Evolutionary conservation across 2,329 filamentous ascomycete species (phyloP).

Genomic region (Pseudocercospora ulei): DNA sequence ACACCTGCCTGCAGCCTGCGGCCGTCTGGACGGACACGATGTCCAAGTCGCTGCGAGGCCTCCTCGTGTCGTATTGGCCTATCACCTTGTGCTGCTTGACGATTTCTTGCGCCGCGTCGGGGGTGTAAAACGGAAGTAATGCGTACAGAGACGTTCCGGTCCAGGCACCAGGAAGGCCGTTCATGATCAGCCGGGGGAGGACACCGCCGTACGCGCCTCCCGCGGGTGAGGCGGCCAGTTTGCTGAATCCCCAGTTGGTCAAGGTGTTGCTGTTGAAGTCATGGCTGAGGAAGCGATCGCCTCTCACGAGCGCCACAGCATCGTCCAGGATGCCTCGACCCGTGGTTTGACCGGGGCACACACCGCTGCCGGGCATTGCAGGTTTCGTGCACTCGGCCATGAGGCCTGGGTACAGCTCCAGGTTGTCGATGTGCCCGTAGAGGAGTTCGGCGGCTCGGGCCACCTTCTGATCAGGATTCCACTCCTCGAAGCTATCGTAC

Average conservation of each 20-base stretch:
- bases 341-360: constrained; percentile 41
- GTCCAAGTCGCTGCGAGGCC: constrained; percentile 33
- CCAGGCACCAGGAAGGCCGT: constrained; percentile 42
- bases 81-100: constrained; percentile 41
- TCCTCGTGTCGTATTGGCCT: constrained; percentile 40
- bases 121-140: constrained; percentile 46
- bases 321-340: constrained; percentile 43
- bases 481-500: constrained; percentile 34
- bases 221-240: constrained; percentile 39
- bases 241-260: constrained; percentile 43
- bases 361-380: constrained; percentile 41
- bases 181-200: constrained; percentile 40
- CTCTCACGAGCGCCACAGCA: constrained; percentile 42
- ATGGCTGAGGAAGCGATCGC: constrained; percentile 42
- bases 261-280: constrained; percentile 44
- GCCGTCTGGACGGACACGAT: constrained; percentile 45
- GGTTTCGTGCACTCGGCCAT: constrained; percentile 50
- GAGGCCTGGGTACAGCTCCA: constrained; percentile 52
- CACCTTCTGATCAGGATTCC: constrained; percentile 34
- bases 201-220: constrained; percentile 32
- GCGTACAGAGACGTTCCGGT: constrained; percentile 44
- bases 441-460: constrained; percentile 40
- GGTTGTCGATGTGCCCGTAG: constrained; percentile 43
- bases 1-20: constrained; percentile 44
- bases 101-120: constrained; percentile 42